Percentiles rank a stretch among this genome's conserved stretches.
Conservation (phyloP, 2,329 filamentous ascomycete genomes). For the Aphanocladium album region DNA sequence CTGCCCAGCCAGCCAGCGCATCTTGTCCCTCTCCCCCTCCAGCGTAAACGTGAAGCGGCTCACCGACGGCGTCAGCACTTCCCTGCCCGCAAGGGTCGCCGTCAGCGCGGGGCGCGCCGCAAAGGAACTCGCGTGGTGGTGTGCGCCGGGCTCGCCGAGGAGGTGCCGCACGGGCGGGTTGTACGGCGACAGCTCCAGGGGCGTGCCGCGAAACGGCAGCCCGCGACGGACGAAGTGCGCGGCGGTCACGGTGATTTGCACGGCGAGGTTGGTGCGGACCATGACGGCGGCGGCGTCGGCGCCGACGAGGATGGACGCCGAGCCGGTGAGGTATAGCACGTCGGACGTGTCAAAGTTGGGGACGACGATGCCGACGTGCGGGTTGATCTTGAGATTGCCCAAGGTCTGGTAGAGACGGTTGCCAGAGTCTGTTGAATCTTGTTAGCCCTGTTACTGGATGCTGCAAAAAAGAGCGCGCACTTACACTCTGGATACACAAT, state of each 20-base stretch:
- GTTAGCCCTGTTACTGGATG: too few species aligned
- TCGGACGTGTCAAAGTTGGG: constrained; percentile 70
- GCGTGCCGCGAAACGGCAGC: constrained; percentile 61
- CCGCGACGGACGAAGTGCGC: constrained; percentile 59
- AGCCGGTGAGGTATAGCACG: constrained; percentile 70
- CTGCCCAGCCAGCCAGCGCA: constrained; percentile 62
- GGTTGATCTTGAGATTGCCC: constrained; percentile 67
- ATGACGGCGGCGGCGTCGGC: constrained; percentile 57
- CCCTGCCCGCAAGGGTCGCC: constrained; percentile 55
- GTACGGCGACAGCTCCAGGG: constrained; percentile 64
- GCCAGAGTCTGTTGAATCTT: constrained; percentile 61
- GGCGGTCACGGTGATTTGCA: constrained; percentile 59
- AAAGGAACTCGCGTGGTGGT: constrained; percentile 17
- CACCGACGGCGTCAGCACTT: constrained; percentile 60
- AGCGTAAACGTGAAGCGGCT: constrained; percentile 55
- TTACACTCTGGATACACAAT: constrained; percentile 72
- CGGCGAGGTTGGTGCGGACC: constrained; percentile 65
- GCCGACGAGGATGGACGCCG: constrained; percentile 60
- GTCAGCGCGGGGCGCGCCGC: constrained; percentile 20
- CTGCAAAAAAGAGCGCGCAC: constrained; percentile 15
- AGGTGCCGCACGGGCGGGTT: constrained; percentile 69
- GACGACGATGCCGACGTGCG: constrained; percentile 63
- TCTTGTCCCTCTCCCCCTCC: constrained; percentile 15
- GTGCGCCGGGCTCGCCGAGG: constrained; percentile 44
- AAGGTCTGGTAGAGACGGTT: constrained; percentile 81